These are phyloP conservation scores for Hypoxylon sp. DNA, from an alignment of 2,329 filamentous ascomycete genomes.

Conservation along the genomic window DNA sequence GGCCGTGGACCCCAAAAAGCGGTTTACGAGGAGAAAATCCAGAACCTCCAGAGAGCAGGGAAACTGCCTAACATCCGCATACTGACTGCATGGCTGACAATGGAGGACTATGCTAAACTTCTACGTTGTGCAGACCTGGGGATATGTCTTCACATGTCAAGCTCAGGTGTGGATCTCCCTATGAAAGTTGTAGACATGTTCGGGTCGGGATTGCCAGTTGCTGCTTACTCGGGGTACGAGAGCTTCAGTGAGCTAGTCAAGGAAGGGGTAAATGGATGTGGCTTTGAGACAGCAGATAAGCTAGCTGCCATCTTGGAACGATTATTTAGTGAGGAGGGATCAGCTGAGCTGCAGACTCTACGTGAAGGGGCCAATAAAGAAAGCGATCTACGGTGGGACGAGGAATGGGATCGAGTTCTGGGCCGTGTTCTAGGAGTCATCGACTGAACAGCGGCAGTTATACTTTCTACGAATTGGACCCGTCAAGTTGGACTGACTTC, in stretches of 20 bases:
- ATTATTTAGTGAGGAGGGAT: constrained; percentile 70
- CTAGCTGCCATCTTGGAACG: constrained; percentile 74
- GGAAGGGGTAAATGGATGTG: constrained; percentile 87
- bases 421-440: constrained; percentile 75
- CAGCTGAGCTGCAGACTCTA: constrained; percentile 70
- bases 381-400: constrained; percentile 85
- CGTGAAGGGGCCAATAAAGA: constrained; percentile 81
- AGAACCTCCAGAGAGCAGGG: constrained; percentile 70
- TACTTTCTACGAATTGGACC: constrained; percentile 27
- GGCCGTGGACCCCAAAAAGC: constrained; percentile 91
- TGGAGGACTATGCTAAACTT: constrained; percentile 85
- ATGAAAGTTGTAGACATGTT: constrained; percentile 99
- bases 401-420: constrained; percentile 91
- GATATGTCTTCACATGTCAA: constrained; percentile 92
- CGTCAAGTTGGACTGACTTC: constrained; percentile 8
- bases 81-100: constrained; percentile 86
- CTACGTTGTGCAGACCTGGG: constrained; percentile 90
- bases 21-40: constrained; percentile 78
- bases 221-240: constrained; percentile 87
- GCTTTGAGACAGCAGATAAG: constrained; percentile 81
- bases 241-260: constrained; percentile 93
- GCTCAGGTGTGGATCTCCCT: constrained; percentile 93
- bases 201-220: constrained; percentile 90
- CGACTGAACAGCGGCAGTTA: constrained; percentile 33
- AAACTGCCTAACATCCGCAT: constrained; percentile 80